A percentile compares a stretch with the other conserved stretches of the same genome.
These are phyloP conservation scores for Lupinus albus DNA, from an alignment of 306 rosid genomes.

Conservation along the genomic window DNA sequence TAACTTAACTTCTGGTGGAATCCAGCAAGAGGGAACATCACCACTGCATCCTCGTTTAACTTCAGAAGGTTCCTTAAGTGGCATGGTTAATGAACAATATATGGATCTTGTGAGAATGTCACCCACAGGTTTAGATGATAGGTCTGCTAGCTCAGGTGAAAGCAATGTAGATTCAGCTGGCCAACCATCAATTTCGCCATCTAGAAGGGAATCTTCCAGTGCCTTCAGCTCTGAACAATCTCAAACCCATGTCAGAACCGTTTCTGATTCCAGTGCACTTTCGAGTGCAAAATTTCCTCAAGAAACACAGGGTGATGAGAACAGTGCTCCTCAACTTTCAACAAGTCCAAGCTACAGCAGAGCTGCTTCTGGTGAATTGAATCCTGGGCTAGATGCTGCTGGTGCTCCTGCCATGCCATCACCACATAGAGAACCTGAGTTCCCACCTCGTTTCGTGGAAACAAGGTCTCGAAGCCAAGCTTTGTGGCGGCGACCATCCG, in stretches of 20 bases:
- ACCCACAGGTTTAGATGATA: constrained; percentile 58
- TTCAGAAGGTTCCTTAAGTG: constrained; percentile 76
- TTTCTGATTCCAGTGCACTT: constrained; percentile 65
- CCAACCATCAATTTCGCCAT: constrained; percentile 60
- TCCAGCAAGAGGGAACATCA: constrained; percentile 59
- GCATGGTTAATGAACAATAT: constrained; percentile 56
- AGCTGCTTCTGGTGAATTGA: constrained; percentile 67
- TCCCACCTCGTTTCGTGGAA: constrained; percentile 54
- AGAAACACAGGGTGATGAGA: constrained; percentile 61
- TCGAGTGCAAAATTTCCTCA: constrained; percentile 51
- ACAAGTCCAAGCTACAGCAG: constrained; percentile 64
- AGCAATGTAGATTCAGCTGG: constrained; percentile 57
- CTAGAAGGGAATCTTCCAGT: constrained; percentile 60
- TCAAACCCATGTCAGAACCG: constrained; percentile 62
- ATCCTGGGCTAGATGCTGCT: constrained; percentile 57
- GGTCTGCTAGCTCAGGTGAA: constrained; percentile 69
- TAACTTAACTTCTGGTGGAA: constrained; percentile 52
- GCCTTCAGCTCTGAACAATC: constrained; percentile 53
- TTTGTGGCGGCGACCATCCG: constrained; percentile 70
- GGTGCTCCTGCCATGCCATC: constrained; percentile 43
- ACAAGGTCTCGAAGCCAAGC: constrained; percentile 66
- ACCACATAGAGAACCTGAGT: constrained; percentile 63
- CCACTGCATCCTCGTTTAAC: constrained; percentile 77
- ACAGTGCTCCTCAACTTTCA: constrained; percentile 53
- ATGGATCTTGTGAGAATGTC: constrained; percentile 58